Percentiles rank a stretch among this genome's conserved stretches.
phyloP scores from a whole-genome alignment of 2,329 filamentous ascomycete species.

The Coniochaeta sp. region DNA sequence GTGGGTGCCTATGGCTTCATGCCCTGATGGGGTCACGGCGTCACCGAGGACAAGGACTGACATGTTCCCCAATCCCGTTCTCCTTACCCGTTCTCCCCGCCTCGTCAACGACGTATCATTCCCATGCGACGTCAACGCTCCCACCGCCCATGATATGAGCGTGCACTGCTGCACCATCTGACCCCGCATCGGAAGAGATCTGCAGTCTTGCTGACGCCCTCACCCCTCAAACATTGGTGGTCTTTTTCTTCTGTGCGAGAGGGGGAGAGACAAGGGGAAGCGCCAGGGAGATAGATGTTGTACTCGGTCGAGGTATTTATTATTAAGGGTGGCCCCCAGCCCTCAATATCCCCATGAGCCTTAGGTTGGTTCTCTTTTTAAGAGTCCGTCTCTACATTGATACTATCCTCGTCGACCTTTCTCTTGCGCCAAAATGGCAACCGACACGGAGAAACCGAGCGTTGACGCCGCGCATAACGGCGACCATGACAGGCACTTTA shows the following conservation, averaged over 20 bases:
- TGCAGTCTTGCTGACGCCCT: no score
- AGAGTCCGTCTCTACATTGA: no score
- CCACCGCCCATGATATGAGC: not conserved
- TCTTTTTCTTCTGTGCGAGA: no score
- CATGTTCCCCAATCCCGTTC: no score
- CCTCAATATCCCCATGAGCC: not conserved
- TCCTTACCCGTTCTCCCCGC: not conserved
- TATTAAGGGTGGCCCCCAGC: no score
- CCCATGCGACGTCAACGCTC: not conserved
- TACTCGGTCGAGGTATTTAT: not conserved
- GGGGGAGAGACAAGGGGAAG: no score
- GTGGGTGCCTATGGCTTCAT: no score
- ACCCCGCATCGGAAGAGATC: not conserved
- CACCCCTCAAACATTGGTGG: no score
- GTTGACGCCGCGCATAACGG: not conserved
- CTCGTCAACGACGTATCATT: not conserved
- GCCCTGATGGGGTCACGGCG: no score
- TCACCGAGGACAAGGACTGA: no score
- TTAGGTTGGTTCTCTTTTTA: no score
- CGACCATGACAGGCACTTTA: constrained; percentile 1
- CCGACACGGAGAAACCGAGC: constrained; percentile 12
- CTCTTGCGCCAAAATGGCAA: not conserved
- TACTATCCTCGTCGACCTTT: not conserved
- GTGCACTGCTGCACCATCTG: not conserved
- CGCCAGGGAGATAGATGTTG: no score